Evolutionary conservation across 1,284 basidiomycete genomes (phyloP), one percentile per base, ranked within the genome.

Genomic region (Ustilago nuda): DNA sequence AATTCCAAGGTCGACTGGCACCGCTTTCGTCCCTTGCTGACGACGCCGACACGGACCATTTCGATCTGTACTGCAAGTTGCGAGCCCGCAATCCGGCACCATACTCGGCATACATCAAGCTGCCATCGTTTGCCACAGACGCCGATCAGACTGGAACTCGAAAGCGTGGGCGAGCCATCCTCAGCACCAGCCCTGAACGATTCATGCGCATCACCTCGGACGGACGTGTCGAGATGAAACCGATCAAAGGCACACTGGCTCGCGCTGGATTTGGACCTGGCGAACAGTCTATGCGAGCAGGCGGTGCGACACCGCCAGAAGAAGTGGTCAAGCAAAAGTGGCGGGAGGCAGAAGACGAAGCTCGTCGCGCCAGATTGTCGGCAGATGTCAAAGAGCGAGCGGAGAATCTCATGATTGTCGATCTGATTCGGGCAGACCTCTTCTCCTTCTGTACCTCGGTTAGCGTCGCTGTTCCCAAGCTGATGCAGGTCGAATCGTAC

Each of bases 381-480:
- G 91, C 90, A 6, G 95, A 93, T 84, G 88, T 88, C 48, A 99
- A 98, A 86, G 96, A 99, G 86, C 91, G 96, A 1, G 96, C 95
- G 0, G 96, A 98, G 87, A 99, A 99, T 84, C 87, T 98, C 60
- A 98, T 99, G 96, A 98, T 99, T 77, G 96, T 98, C 27, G 96
- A 98, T 84, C 89, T 98, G 46, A 98, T 98, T 80, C 91, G 95
- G 15, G 93, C 97, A 66, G 96, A 99, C 86, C 88, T 99, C 36
- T 91, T 88, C 87, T 91, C 82, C 87, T 93, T 82, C 88, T 98
- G 78, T 79, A 82, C 81, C 88, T 93, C 73, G 86, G 93, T 84
- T 85, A 92, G 88, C 56, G 95, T 99, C 6, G 85, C 89, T 6
- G 94, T 98, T 2, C 92, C 91, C 58, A 91, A 93, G 74, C 92